These are phyloP conservation scores for Phascolomyces articulosus DNA, from an alignment of 371 early-diverging fungal genomes.

Conservation along the genomic window DNA sequence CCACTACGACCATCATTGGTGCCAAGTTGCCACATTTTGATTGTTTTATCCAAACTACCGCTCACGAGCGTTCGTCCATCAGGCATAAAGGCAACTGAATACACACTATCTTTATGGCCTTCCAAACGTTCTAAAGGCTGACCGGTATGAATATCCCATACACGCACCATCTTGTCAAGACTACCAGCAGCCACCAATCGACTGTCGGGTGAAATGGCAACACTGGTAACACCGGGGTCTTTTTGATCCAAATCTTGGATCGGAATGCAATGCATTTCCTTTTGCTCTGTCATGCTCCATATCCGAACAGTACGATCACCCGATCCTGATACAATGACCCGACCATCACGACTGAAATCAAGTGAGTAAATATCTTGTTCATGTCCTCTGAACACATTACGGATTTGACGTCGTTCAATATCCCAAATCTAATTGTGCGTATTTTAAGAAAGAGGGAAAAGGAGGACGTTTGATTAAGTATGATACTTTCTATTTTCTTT, in stretches of 20 bases:
- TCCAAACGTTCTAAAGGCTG: conserved; percentile 81
- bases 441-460: no score
- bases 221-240: conserved; percentile 92
- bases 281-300: conserved; percentile 82
- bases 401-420: conserved; percentile 62
- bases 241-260: conserved; percentile 79
- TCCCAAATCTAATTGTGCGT: conserved; percentile 66
- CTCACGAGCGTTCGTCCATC: conserved; percentile 88
- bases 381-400: conserved; percentile 79
- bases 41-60: conserved; percentile 92
- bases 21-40: conserved; percentile 88
- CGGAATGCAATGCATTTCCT: conserved; percentile 63
- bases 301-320: conserved; percentile 90
- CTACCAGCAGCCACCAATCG: conserved; percentile 79
- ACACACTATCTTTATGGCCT: conserved; percentile 95
- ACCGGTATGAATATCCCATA: conserved; percentile 86
- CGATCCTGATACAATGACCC: conserved; percentile 85
- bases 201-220: conserved; percentile 82
- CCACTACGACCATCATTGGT: conserved; percentile 30
- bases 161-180: conserved; percentile 85
- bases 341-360: conserved; percentile 91
- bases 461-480: no score
- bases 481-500: no score
- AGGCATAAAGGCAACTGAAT: conserved; percentile 91
- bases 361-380: conserved; percentile 94